phyloP scores from a whole-genome alignment of 805 yeast species.

The Candida silvatica region DNA sequence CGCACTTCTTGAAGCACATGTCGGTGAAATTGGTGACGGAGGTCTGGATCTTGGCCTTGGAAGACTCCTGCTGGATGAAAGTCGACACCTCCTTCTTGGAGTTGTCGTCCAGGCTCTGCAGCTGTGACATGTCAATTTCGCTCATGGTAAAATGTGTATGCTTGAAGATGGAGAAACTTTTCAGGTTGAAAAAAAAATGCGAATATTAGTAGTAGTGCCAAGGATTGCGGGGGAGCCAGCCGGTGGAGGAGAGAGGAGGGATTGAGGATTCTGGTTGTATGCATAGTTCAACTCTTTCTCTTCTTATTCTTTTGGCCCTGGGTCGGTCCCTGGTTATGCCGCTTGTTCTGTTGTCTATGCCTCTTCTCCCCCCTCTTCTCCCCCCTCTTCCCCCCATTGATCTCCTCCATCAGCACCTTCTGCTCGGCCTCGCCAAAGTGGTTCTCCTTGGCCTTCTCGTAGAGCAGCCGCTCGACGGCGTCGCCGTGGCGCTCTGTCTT shows the following conservation, averaged over 20 bases:
- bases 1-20: conserved; percentile 84
- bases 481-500: conserved; percentile 66
- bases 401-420: conserved; percentile 4
- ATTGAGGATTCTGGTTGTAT: too few species aligned
- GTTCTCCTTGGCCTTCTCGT: conserved; percentile 26
- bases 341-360: conserved; percentile 1
- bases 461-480: conserved; percentile 62
- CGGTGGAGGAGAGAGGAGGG: too few species aligned
- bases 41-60: conserved; percentile 80
- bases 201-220: too few species aligned
- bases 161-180: too few species aligned
- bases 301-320: too few species aligned
- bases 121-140: conserved; percentile 18
- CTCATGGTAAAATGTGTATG: too few species aligned
- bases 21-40: conserved; percentile 86
- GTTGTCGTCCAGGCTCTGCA: conserved; percentile 45
- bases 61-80: conserved; percentile 75
- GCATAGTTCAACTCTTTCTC: too few species aligned
- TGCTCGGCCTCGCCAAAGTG: conserved; percentile 6
- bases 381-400: not conserved
- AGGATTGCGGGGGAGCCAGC: too few species aligned
- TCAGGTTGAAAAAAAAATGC: too few species aligned
- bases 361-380: conserved; percentile 1
- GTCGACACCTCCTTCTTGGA: conserved; percentile 66
- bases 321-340: not conserved